phyloP scores from a whole-genome alignment of 306 rosid species.

The Vigna mungo region DNA sequence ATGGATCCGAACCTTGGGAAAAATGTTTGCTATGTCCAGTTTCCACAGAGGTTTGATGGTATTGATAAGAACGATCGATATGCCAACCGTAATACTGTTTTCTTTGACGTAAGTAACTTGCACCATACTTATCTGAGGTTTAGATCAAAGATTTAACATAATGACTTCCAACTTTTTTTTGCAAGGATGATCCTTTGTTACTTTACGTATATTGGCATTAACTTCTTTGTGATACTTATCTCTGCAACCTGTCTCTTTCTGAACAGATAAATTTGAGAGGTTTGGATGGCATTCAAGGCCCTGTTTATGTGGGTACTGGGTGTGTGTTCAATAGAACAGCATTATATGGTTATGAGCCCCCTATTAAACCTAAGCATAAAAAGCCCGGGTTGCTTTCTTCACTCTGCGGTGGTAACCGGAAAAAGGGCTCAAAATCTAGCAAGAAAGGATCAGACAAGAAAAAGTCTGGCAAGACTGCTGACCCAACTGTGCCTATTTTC shows the following conservation, averaged over 20 bases:
- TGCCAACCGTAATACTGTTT: slow-evolving; percentile 92
- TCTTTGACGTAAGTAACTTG: slow-evolving; percentile 79
- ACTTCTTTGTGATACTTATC: slow-evolving; percentile 12
- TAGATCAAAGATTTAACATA: slow-evolving; percentile 27
- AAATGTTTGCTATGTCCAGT: slow-evolving; percentile 85
- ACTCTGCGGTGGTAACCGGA: slow-evolving; percentile 72
- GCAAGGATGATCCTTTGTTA: slow-evolving; percentile 6
- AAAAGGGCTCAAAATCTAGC: slow-evolving; percentile 74
- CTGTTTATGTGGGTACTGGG: slow-evolving; percentile 96
- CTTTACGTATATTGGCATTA: not conserved
- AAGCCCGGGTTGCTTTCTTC: slow-evolving; percentile 69
- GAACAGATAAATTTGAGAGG: slow-evolving; percentile 90
- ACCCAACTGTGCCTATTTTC: slow-evolving; percentile 83
- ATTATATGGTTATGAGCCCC: slow-evolving; percentile 90
- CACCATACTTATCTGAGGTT: not conserved
- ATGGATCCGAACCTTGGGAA: slow-evolving; percentile 97
- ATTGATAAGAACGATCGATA: slow-evolving; percentile 90
- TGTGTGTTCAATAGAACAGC: slow-evolving; percentile 94
- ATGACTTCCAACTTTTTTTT: slow-evolving; percentile 18
- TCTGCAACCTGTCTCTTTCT: slow-evolving; percentile 33
- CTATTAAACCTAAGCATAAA: slow-evolving; percentile 73
- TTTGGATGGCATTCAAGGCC: slow-evolving; percentile 92
- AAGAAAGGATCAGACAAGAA: slow-evolving; percentile 78
- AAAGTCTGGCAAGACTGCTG: slow-evolving; percentile 72
- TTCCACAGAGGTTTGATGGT: slow-evolving; percentile 93